Conservation (phyloP, 129 eudicot genomes). For the Centaurea solstitialis region DNA sequence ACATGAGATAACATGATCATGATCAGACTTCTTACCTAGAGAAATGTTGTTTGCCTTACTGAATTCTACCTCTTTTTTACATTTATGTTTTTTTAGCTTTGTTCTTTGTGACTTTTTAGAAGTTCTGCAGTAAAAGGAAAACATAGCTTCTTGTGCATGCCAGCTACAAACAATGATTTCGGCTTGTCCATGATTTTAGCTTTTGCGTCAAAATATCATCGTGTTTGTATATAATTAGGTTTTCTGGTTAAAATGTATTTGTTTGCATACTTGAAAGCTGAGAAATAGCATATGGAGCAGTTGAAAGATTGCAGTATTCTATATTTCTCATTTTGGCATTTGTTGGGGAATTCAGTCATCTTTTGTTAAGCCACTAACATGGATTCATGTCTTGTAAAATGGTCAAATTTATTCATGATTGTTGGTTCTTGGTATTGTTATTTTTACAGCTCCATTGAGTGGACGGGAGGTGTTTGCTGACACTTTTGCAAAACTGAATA, state of each 20-base stretch:
- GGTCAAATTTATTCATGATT: neutral
- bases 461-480: constrained; percentile 83
- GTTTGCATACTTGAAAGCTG: neutral
- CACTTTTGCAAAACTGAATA: constrained; percentile 50
- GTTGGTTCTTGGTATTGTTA: constrained; percentile 17
- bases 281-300: neutral
- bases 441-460: constrained; percentile 79
- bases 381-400: neutral
- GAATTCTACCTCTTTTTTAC: neutral
- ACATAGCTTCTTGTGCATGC: too few species aligned
- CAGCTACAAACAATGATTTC: too few species aligned
- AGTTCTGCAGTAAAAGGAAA: neutral
- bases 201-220: neutral
- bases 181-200: too few species aligned
- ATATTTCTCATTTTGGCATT: neutral
- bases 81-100: neutral
- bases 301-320: neutral
- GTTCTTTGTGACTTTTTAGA: neutral
- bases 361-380: neutral
- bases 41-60: neutral
- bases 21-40: neutral
- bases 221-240: neutral
- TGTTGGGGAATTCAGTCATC: neutral
- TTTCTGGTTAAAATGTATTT: neutral
- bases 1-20: neutral